phyloP scores from a whole-genome alignment of 768 basidiomycete genomes.

The Pisolithus sp. region DNA sequence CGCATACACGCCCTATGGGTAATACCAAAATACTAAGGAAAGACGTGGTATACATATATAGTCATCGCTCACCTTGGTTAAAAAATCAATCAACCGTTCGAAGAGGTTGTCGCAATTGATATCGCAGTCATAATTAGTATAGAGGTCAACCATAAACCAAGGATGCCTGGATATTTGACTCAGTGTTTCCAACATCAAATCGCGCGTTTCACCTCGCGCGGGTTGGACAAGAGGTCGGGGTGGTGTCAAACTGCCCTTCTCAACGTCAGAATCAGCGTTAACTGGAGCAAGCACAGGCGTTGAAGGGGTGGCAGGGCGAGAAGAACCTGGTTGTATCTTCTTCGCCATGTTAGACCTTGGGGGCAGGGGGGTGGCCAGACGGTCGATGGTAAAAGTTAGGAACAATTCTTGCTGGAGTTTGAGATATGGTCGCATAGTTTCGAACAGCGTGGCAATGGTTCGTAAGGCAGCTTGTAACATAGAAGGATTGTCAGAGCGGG shows the following conservation, averaged over 20 bases:
- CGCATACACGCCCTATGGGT: slow-evolving; percentile 71
- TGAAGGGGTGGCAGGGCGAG: slow-evolving; percentile 47
- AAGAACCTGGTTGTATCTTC: slow-evolving; percentile 36
- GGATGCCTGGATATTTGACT: slow-evolving; percentile 74
- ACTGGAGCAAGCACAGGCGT: slow-evolving; percentile 38
- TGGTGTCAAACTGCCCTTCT: slow-evolving; percentile 44
- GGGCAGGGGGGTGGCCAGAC: slow-evolving; percentile 58
- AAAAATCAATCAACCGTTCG: slow-evolving; percentile 80
- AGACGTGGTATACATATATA: not conserved
- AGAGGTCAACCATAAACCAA: slow-evolving; percentile 93
- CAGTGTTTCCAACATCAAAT: slow-evolving; percentile 85
- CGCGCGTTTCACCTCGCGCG: slow-evolving; percentile 80
- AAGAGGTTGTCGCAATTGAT: slow-evolving; percentile 95
- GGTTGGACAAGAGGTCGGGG: slow-evolving; percentile 61
- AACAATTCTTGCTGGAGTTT: slow-evolving; percentile 96
- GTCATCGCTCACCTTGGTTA: slow-evolving; percentile 63
- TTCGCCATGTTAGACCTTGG: slow-evolving; percentile 24
- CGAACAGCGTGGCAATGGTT: slow-evolving; percentile 81
- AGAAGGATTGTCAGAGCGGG: slow-evolving; percentile 78
- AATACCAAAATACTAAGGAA: slow-evolving; percentile 3
- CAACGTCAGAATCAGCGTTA: slow-evolving; percentile 35
- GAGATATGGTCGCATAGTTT: slow-evolving; percentile 77
- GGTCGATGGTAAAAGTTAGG: slow-evolving; percentile 88
- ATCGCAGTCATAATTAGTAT: slow-evolving; percentile 95
- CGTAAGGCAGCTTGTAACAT: slow-evolving; percentile 79